A percentile compares a stretch with the other conserved stretches of the same genome.
phyloP scores from a whole-genome alignment of 805 yeast species.

The Priceomyces carsonii region DNA sequence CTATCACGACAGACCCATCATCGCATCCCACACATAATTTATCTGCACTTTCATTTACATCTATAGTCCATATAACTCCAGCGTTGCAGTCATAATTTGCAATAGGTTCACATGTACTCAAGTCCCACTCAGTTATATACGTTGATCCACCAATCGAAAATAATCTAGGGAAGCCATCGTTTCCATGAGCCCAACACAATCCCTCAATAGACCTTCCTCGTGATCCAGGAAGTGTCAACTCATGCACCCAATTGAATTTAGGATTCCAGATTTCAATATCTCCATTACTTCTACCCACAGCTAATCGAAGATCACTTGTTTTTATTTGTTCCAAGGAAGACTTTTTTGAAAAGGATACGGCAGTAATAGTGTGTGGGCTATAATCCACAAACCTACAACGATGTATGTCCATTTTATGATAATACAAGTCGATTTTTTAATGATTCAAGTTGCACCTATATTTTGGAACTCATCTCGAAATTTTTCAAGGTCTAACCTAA shows the following conservation, averaged over 20 bases:
- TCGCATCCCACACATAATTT: constrained; percentile 91
- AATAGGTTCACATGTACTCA: constrained; percentile 68
- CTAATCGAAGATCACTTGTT: constrained; percentile 66
- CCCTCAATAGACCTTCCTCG: constrained; percentile 87
- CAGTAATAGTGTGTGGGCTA: constrained; percentile 80
- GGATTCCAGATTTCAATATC: constrained; percentile 97
- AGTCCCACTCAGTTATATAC: constrained; percentile 88
- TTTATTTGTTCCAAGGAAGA: constrained; percentile 39
- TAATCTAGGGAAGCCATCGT: constrained; percentile 58
- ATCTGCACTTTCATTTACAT: constrained; percentile 59
- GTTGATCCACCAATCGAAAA: constrained; percentile 96
- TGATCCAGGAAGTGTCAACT: constrained; percentile 70
- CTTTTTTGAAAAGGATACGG: constrained; percentile 72
- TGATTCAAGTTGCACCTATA: not conserved
- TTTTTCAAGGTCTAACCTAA: constrained; percentile 13
- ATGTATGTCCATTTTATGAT: constrained; percentile 65
- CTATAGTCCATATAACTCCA: constrained; percentile 90
- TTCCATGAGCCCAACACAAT: constrained; percentile 69
- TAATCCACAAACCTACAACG: constrained; percentile 91
- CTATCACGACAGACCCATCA: constrained; percentile 83
- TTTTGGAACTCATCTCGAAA: constrained; percentile 17
- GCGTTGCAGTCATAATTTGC: constrained; percentile 85
- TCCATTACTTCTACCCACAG: constrained; percentile 92
- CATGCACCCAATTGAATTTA: constrained; percentile 77
- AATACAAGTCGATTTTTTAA: not conserved